Evolutionary conservation across 148 eudicot species (phyloP).

Genomic region (Heliosperma pusillum): DNA sequence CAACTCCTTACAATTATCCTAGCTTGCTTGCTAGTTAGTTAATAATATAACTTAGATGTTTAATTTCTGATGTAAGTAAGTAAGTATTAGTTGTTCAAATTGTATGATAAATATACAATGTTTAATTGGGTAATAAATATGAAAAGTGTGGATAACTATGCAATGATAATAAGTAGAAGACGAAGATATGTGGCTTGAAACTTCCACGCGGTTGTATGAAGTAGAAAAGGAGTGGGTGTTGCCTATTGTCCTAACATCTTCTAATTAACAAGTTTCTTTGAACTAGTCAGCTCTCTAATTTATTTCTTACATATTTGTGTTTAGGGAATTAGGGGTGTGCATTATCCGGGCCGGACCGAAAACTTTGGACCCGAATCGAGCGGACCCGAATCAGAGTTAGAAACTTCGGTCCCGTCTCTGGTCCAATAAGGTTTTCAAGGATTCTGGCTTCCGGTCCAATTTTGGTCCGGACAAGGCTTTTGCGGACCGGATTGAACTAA

Average conservation of each 20-base stretch:
- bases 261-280: background rate
- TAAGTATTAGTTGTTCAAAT: background rate
- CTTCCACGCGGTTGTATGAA: slow-evolving; percentile 20
- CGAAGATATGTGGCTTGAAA: slow-evolving; percentile 9
- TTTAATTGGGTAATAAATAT: background rate
- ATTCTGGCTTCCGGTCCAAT: no score
- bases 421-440: no score
- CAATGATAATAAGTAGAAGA: background rate
- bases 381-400: no score
- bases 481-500: no score
- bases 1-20: no score
- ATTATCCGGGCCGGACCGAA: no score
- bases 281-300: background rate
- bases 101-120: background rate
- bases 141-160: background rate
- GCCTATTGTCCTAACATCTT: slow-evolving; percentile 17
- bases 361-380: no score
- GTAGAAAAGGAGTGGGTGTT: background rate
- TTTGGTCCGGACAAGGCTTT: no score
- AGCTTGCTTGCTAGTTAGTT: no score
- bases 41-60: background rate
- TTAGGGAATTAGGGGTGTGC: no score
- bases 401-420: no score
- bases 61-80: background rate
- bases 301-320: no score